A percentile compares a stretch with the other conserved stretches of the same genome.
Evolutionary conservation across 1,284 basidiomycete genomes (phyloP).

Genomic region (Gastroboletus turbinatus): DNA sequence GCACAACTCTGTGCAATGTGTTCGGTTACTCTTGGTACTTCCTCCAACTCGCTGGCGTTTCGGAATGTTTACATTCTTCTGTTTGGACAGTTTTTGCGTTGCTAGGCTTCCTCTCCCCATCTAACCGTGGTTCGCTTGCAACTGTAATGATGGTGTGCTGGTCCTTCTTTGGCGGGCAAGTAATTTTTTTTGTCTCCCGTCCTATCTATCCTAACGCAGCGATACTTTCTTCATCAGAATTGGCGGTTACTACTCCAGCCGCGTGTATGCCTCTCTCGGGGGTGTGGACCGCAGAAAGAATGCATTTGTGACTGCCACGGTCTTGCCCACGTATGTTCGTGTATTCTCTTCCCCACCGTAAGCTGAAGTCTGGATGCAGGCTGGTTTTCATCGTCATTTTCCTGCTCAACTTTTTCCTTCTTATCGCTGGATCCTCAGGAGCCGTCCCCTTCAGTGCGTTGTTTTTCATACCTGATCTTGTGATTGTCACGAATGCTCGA

Average conservation of each 20-base stretch:
- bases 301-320: conserved; percentile 84
- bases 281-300: conserved; percentile 82
- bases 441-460: conserved; percentile 90
- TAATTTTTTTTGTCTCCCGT: background rate
- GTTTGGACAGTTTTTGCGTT: conserved; percentile 80
- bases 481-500: background rate
- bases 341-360: background rate
- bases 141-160: conserved; percentile 97
- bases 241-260: conserved; percentile 87
- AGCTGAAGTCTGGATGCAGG: conserved; percentile 38
- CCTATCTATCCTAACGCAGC: background rate
- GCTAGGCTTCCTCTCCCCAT: conserved; percentile 96
- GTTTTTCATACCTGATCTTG: background rate
- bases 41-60: background rate
- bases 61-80: conserved; percentile 7
- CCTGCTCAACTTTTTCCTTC: conserved; percentile 83
- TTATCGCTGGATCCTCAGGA: conserved; percentile 86
- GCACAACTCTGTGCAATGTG: conserved; percentile 90
- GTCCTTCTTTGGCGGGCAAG: conserved; percentile 87
- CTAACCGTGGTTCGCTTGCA: conserved; percentile 91
- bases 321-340: conserved; percentile 76
- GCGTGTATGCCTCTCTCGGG: conserved; percentile 82
- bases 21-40: conserved; percentile 76
- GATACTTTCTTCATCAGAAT: conserved; percentile 47
- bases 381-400: conserved; percentile 83